These are phyloP conservation scores for Mycena vulgaris DNA, from an alignment of 768 basidiomycete species.

Conservation along the genomic window DNA sequence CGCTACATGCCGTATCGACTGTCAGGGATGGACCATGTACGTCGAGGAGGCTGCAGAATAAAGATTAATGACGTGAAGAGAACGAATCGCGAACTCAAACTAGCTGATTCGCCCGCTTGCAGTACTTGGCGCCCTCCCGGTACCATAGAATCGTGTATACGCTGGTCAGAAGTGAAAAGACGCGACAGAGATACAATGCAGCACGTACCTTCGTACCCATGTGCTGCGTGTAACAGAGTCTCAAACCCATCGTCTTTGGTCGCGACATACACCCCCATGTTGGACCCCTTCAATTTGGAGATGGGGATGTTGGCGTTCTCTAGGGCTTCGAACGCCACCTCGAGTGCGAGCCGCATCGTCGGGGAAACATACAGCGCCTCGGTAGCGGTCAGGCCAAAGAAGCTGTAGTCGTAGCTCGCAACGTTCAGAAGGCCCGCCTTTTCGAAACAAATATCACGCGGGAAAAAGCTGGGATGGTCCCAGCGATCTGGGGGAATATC, in stretches of 20 bases:
- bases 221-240: slow-evolving; percentile 29
- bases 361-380: slow-evolving; percentile 38
- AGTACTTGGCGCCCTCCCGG: slow-evolving; percentile 34
- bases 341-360: slow-evolving; percentile 34
- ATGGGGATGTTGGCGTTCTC: slow-evolving; percentile 39
- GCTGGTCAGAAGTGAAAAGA: slow-evolving; percentile 2
- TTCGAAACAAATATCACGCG: slow-evolving; percentile 27
- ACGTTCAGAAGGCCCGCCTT: slow-evolving; percentile 32
- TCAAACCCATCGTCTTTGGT: slow-evolving; percentile 35
- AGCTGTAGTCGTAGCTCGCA: slow-evolving; percentile 30
- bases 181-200: neutral
- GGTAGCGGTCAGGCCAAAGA: slow-evolving; percentile 37
- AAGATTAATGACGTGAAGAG: neutral
- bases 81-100: slow-evolving; percentile 12
- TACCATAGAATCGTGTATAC: slow-evolving; percentile 36
- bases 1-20: slow-evolving; percentile 37
- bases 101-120: slow-evolving; percentile 37
- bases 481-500: slow-evolving; percentile 33
- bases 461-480: slow-evolving; percentile 35
- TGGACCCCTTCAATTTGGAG: slow-evolving; percentile 31
- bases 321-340: slow-evolving; percentile 37
- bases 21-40: slow-evolving; percentile 37
- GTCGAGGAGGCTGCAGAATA: slow-evolving; percentile 32
- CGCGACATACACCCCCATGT: slow-evolving; percentile 31
- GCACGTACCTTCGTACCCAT: slow-evolving; percentile 34